These are phyloP conservation scores for Tolypocladium paradoxum DNA, from an alignment of 2,329 filamentous ascomycete species.

Conservation along the genomic window DNA sequence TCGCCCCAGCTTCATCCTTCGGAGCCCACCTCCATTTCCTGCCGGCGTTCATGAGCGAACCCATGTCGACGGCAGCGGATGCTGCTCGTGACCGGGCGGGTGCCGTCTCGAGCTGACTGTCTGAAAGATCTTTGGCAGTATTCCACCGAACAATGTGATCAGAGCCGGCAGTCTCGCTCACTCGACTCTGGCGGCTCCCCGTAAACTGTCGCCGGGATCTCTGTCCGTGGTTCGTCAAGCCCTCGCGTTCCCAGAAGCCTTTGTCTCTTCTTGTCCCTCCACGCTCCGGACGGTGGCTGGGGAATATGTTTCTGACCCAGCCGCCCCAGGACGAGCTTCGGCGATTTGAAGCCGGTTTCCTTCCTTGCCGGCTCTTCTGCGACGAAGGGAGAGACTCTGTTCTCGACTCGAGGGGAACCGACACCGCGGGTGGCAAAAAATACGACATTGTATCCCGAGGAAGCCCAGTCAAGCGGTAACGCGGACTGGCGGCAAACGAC, in stretches of 20 bases:
- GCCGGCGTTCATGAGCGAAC: background rate
- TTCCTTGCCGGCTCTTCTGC: background rate
- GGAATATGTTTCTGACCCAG: constrained; percentile 35
- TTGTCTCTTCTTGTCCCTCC: constrained; percentile 33
- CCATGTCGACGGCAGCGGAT: background rate
- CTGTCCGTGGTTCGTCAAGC: constrained; percentile 1
- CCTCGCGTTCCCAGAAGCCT: constrained; percentile 16
- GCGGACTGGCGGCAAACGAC: background rate
- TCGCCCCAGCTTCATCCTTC: background rate
- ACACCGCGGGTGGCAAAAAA: constrained; percentile 9
- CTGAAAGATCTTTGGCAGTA: constrained; percentile 17
- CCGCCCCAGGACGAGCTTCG: constrained; percentile 20
- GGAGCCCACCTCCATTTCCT: constrained; percentile 11
- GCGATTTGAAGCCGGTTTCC: background rate
- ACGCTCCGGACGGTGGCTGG: constrained; percentile 37
- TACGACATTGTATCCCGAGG: constrained; percentile 9
- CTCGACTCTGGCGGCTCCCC: constrained; percentile 8
- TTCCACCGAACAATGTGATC: constrained; percentile 25
- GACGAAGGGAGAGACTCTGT: background rate
- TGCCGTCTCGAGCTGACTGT: constrained; percentile 1
- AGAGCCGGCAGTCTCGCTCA: constrained; percentile 13
- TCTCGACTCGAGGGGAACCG: constrained; percentile 7
- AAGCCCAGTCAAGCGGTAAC: background rate
- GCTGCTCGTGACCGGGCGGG: background rate
- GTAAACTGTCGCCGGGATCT: constrained; percentile 3